Conservation (phyloP, 352 stramenopile species). For the Globisporangium irregulare region DNA sequence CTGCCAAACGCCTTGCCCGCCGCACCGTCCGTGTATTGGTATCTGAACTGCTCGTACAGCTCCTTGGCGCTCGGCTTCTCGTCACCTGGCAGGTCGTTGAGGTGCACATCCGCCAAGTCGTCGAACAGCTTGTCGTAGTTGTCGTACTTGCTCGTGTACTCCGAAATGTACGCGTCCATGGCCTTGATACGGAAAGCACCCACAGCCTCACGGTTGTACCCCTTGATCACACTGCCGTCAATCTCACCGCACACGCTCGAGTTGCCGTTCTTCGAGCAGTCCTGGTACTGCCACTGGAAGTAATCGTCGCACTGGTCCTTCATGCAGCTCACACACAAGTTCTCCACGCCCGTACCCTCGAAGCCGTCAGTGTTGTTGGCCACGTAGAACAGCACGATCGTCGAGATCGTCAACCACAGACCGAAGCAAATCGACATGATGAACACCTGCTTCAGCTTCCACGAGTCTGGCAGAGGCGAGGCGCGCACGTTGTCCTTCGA, state of each 20-base stretch:
- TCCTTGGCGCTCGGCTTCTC: slow-evolving; percentile 37
- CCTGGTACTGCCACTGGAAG: slow-evolving; percentile 50
- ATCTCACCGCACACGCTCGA: slow-evolving; percentile 59
- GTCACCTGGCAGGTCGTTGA: slow-evolving; percentile 42
- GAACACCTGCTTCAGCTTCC: slow-evolving; percentile 72
- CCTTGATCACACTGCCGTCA: slow-evolving; percentile 44
- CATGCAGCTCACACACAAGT: slow-evolving; percentile 63
- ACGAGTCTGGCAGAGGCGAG: slow-evolving; percentile 60
- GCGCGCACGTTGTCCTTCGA: slow-evolving; percentile 74
- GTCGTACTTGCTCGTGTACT: slow-evolving; percentile 50
- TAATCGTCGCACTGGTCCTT: slow-evolving; percentile 55
- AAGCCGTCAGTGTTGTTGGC: slow-evolving; percentile 63
- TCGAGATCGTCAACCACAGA: slow-evolving; percentile 63
- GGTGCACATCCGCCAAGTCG: slow-evolving; percentile 51
- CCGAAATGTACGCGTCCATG: slow-evolving; percentile 40
- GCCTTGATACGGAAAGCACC: slow-evolving; percentile 37
- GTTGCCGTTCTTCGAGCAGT: slow-evolving; percentile 43
- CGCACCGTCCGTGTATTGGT: slow-evolving; percentile 47
- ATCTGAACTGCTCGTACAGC: slow-evolving; percentile 58
- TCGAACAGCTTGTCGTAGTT: slow-evolving; percentile 46
- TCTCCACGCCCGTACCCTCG: slow-evolving; percentile 46
- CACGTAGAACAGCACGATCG: slow-evolving; percentile 57
- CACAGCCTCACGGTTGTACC: slow-evolving; percentile 30
- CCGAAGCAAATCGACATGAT: slow-evolving; percentile 66
- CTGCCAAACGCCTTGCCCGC: slow-evolving; percentile 25